These are phyloP conservation scores for Nephelium lappaceum DNA, from an alignment of 345 rosid genomes.

Conservation along the genomic window DNA sequence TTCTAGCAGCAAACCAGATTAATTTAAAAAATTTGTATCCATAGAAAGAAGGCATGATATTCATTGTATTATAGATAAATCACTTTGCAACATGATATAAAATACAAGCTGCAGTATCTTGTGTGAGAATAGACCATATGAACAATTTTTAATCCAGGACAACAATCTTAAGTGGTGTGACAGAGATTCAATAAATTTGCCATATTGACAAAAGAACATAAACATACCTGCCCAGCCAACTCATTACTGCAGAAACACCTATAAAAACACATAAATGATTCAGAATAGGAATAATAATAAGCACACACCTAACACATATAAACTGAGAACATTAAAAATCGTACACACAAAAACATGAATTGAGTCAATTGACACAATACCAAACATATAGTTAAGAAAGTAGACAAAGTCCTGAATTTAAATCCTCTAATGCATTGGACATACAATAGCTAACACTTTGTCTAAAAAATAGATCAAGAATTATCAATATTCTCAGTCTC, in stretches of 20 bases:
- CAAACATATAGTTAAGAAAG: neutral
- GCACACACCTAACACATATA: neutral
- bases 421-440: neutral
- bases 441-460: neutral
- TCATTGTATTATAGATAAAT: conserved; percentile 2
- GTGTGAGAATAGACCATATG: no score
- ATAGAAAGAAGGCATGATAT: neutral
- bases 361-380: neutral
- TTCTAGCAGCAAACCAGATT: neutral
- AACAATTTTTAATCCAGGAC: neutral
- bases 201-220: neutral
- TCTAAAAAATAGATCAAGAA: neutral
- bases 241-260: conserved; percentile 77
- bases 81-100: neutral
- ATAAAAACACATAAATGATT: conserved; percentile 28
- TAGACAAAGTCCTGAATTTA: neutral
- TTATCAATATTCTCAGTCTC: neutral
- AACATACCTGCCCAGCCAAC: conserved; percentile 66
- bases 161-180: neutral
- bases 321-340: neutral
- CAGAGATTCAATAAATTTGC: neutral
- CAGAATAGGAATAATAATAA: conserved; percentile 15
- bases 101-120: neutral
- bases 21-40: neutral
- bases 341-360: neutral